Base-by-base conservation (phyloP, 78 protist genomes). In the Dictyostelium capitatum region DNA sequence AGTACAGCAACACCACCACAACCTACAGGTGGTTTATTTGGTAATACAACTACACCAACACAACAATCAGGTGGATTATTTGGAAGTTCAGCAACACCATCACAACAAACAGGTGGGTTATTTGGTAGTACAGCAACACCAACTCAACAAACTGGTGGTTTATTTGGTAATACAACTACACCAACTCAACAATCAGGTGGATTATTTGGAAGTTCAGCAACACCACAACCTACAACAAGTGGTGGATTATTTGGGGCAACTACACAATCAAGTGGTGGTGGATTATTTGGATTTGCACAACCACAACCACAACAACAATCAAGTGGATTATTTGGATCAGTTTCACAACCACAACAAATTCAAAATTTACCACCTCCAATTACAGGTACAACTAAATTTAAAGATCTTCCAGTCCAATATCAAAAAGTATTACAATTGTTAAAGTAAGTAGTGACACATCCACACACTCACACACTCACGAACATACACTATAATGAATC, bases 371-470 rank as follows among this genome's bases (percentile, higher is more conserved):
- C 15, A 85, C 48, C 64, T 75, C 10, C 43, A 59, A 41, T 70
- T 28, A 56, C 64, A 7, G 73, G 54, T 30, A 20, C 51, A 12
- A 77, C 83, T 9, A 87, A 87, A 37, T 87, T 72, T 43, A 32
- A 79, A n/a, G 93, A 74, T 30, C 30, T 87, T 37, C 70, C 83
- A 46, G 79, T 78, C 25, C 59, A 53, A 48, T 23, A 64, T 30
- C 77, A 87, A 53, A 64, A 75, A 77, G 84, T 50, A 37, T 64
- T 80, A 57, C 46, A 62, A 78, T 64, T 57, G 41, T 65, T 87
- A 37, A 80, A 87, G 83, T 77, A 87, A 32, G 83, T 75, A 56
- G 0, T n/a, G 17, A 7, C 10, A 17, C 6, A 54, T 54, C 1
- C 3, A 54, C 3, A 54, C 3, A 54, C 3, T 54, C 62, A 37